phyloP scores from a whole-genome alignment of 305 asterid species.

The Fraxinus dipetala region DNA sequence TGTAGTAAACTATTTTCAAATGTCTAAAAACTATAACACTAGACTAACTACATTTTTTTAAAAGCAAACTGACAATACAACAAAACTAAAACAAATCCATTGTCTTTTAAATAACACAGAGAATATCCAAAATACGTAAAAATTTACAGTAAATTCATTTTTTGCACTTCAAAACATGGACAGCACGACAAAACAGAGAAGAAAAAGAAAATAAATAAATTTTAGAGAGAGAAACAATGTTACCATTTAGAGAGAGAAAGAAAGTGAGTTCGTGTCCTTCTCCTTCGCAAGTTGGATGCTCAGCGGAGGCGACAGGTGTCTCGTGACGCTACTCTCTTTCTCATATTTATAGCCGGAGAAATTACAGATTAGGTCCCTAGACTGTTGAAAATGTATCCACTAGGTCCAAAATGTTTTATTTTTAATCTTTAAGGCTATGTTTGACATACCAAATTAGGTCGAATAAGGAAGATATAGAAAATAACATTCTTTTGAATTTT shows the following conservation, averaged over 20 bases:
- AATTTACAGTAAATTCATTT: not conserved
- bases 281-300: slow-evolving; percentile 48
- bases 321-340: slow-evolving; percentile 12
- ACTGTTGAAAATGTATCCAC: not conserved
- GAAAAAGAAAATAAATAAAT: not conserved
- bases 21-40: not conserved
- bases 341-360: not conserved
- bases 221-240: not conserved
- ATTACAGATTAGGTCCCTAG: not conserved
- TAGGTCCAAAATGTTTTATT: not conserved
- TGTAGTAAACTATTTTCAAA: not conserved
- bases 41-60: not conserved
- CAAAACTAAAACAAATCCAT: not conserved
- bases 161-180: not conserved
- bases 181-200: not conserved
- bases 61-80: not conserved
- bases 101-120: not conserved
- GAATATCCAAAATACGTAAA: not conserved
- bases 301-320: slow-evolving; percentile 77
- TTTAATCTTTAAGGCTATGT: not conserved
- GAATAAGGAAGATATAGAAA: not conserved
- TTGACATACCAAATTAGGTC: not conserved
- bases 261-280: slow-evolving; percentile 46
- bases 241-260: slow-evolving; percentile 14
- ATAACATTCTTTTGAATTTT: not conserved